Evolutionary conservation across 2,329 filamentous ascomycete species (phyloP).

Genomic region (Daldinia eschscholtzii): DNA sequence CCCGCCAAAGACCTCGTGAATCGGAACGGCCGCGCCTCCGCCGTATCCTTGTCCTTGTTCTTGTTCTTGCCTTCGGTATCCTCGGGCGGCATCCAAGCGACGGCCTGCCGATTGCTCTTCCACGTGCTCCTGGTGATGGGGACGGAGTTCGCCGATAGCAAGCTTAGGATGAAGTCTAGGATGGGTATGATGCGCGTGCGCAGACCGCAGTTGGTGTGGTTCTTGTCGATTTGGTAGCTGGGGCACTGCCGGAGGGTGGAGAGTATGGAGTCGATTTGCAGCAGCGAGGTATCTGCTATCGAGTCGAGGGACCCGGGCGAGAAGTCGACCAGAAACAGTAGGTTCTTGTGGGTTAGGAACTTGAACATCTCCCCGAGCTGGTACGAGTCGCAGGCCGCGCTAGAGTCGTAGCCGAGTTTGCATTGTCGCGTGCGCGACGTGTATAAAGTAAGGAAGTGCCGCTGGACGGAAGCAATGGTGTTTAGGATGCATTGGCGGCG

Average conservation of each 20-base stretch:
- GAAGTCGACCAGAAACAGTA: constrained; percentile 71
- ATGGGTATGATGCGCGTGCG: constrained; percentile 74
- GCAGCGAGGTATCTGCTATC: constrained; percentile 64
- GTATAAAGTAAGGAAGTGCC: constrained; percentile 76
- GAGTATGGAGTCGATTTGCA: constrained; percentile 73
- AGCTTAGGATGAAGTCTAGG: constrained; percentile 72
- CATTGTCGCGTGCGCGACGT: constrained; percentile 75
- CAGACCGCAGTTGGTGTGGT: constrained; percentile 80
- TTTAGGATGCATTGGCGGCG: constrained; percentile 76
- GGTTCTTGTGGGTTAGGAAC: constrained; percentile 73
- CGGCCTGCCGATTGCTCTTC: constrained; percentile 57
- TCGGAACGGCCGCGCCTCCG: constrained; percentile 54
- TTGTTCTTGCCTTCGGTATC: constrained; percentile 31
- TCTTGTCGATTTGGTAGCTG: constrained; percentile 78
- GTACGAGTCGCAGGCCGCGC: constrained; percentile 79
- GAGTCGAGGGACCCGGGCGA: constrained; percentile 61
- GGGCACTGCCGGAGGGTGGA: constrained; percentile 74
- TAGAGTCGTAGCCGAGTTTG: constrained; percentile 79
- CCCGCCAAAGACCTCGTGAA: constrained; percentile 65
- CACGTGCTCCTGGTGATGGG: constrained; percentile 61
- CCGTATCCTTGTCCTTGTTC: constrained; percentile 38
- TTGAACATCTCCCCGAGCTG: constrained; percentile 83
- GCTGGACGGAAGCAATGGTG: constrained; percentile 76
- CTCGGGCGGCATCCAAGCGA: constrained; percentile 57
- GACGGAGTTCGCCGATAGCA: constrained; percentile 63